Base-by-base conservation (phyloP, 306 rosid genomes). In the Prunus padus region DNA sequence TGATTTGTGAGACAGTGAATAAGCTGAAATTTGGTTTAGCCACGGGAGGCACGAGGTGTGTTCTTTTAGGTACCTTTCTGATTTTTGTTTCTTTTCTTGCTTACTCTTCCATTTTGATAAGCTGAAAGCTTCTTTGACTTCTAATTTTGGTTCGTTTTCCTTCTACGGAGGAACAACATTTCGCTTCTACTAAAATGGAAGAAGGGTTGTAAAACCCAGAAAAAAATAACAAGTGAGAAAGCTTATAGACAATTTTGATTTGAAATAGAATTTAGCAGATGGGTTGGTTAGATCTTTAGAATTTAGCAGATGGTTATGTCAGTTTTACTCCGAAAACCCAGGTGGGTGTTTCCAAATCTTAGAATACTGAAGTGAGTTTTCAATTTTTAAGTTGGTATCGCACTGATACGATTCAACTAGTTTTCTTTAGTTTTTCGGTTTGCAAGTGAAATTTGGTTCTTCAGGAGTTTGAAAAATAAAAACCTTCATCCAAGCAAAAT, bases 271-370 rank as follows among this genome's bases (percentile, higher is more conserved):
- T 8, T 55, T n/a, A 23, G 71, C 6, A 2, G 77, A 63, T 73
- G 69, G 45, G 25, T 18, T n/a, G 12, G 72, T 71, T 81, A 13
- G 85, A 57, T 14, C 45, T 44, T 45, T 14, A 22, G 14, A n/a
- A 11, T 59, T 59, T 11, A 46, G 75, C 47, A 3, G 73, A 22
- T 65, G 66, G 52, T 16, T 26, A 10, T 50, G 61, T 46, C 71
- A 66, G 82, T 46, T 2, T 65, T 50, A 78, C 56, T 16, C 23
- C 19, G 49, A 22, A 22, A 33, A 45, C 18, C 62, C 51, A 40
- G 54, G 78, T 86, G 55, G 71, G 77, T 71, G 47, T 57, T 45
- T 67, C 33, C 52, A 67, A 55, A 67, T 73, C 70, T 49, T 68
- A 56, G 73, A 23, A 18, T 31, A 45, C 46, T 62, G 44, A 45